A percentile compares a stretch with the other conserved stretches of the same genome.
These are phyloP conservation scores for Colletotrichum sublineola DNA, from an alignment of 2,329 filamentous ascomycete species.

Conservation along the genomic window DNA sequence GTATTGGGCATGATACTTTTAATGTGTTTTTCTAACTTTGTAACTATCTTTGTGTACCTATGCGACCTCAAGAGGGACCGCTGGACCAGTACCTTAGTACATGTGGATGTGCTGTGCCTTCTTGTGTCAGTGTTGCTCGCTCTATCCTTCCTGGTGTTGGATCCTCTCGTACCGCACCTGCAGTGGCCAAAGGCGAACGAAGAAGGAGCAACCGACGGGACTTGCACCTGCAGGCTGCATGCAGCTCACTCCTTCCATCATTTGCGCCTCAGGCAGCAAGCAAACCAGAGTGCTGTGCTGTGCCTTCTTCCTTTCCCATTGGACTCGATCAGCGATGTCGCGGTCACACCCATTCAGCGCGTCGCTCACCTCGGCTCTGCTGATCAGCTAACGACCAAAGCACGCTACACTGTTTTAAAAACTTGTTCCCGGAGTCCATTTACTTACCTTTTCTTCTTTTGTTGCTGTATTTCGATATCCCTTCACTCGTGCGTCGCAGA, in stretches of 20 bases:
- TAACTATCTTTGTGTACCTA: no score
- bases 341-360: neutral
- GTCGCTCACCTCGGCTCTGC: constrained; percentile 11
- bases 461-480: neutral
- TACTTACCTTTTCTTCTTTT: neutral
- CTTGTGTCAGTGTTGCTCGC: neutral
- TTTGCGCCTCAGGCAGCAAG: neutral
- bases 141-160: neutral
- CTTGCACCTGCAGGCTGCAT: neutral
- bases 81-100: no score
- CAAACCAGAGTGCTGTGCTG: neutral
- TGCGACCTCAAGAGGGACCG: no score
- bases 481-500: neutral
- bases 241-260: neutral
- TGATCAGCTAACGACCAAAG: constrained; percentile 29
- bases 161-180: neutral
- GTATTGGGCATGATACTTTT: no score
- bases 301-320: neutral
- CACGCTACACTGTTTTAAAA: constrained; percentile 8
- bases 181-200: neutral
- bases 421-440: constrained; percentile 32
- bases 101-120: no score
- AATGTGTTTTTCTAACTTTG: no score
- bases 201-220: neutral
- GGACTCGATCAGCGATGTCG: neutral